Evolutionary conservation across 108 stramenopile genomes (phyloP).

Genomic region (Discostella stelligeroides): DNA sequence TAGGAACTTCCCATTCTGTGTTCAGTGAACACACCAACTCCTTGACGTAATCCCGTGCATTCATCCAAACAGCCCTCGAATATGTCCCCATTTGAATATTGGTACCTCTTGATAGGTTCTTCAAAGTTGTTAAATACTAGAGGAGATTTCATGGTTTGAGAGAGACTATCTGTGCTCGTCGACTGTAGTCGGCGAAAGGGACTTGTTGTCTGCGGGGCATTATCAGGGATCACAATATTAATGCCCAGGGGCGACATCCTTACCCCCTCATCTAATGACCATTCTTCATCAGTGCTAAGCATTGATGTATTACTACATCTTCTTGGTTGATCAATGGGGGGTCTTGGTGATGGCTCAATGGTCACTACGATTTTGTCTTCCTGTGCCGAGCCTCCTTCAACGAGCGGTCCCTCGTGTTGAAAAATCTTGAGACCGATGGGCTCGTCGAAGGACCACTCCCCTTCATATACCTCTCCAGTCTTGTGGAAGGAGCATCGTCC

Average conservation of each 20-base stretch:
- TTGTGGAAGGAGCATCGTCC: slow-evolving; percentile 38
- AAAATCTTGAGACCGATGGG: slow-evolving; percentile 38
- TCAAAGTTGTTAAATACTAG: slow-evolving; percentile 13
- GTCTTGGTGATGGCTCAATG: not conserved
- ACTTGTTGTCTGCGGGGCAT: not conserved
- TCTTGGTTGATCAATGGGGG: not conserved
- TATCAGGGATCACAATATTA: not conserved
- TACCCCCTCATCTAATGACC: slow-evolving; percentile 19
- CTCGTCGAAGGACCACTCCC: slow-evolving; percentile 40
- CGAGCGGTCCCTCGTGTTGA: slow-evolving; percentile 36
- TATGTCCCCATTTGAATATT: slow-evolving; percentile 38
- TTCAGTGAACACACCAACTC: too few relatives aligned
- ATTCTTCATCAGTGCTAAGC: not conserved
- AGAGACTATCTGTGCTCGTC: not conserved
- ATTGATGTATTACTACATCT: not conserved
- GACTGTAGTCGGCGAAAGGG: not conserved
- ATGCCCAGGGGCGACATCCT: slow-evolving; percentile 1
- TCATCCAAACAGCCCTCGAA: slow-evolving; percentile 36
- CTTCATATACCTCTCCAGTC: slow-evolving; percentile 36
- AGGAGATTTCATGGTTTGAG: slow-evolving; percentile 22
- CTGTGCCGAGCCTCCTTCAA: not conserved
- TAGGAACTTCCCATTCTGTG: too few relatives aligned
- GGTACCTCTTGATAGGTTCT: slow-evolving; percentile 19
- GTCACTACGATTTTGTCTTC: not conserved
- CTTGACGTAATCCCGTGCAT: too few relatives aligned